These are phyloP conservation scores for Ailanthus altissimus DNA, from an alignment of 345 rosid genomes.

Conservation along the genomic window DNA sequence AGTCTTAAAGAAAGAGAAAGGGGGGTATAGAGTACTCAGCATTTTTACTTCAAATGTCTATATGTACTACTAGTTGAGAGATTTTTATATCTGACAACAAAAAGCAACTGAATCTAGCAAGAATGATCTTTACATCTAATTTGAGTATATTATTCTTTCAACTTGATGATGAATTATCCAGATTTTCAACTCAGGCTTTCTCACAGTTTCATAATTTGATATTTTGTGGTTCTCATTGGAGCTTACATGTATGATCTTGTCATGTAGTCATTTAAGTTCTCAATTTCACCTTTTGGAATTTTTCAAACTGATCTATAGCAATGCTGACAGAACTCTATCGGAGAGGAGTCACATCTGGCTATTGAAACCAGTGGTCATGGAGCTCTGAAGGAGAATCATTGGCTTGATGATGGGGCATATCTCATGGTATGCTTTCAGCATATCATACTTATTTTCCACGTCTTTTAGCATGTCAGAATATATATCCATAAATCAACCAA, in stretches of 20 bases:
- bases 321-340: slow-evolving; percentile 68
- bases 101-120: neutral
- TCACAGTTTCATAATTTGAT: neutral
- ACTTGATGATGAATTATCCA: neutral
- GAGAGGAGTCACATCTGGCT: slow-evolving; percentile 92
- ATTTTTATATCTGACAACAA: neutral
- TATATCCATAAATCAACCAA: slow-evolving; percentile 12
- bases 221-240: neutral
- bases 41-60: neutral
- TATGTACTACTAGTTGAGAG: neutral
- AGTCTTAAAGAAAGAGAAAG: no score
- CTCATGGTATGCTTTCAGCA: slow-evolving; percentile 67
- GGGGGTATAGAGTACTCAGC: neutral
- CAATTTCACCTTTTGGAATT: neutral
- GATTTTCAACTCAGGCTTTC: neutral
- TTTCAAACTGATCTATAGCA: slow-evolving; percentile 22
- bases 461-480: no score
- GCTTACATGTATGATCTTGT: neutral
- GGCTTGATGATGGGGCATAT: slow-evolving; percentile 99
- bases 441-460: no score
- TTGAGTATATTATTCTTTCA: neutral
- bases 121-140: neutral
- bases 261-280: neutral
- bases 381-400: slow-evolving; percentile 91
- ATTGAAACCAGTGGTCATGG: slow-evolving; percentile 99